Evolutionary conservation across 108 stramenopile genomes (phyloP).

Genomic region (Nannochloropsis gaditana): DNA sequence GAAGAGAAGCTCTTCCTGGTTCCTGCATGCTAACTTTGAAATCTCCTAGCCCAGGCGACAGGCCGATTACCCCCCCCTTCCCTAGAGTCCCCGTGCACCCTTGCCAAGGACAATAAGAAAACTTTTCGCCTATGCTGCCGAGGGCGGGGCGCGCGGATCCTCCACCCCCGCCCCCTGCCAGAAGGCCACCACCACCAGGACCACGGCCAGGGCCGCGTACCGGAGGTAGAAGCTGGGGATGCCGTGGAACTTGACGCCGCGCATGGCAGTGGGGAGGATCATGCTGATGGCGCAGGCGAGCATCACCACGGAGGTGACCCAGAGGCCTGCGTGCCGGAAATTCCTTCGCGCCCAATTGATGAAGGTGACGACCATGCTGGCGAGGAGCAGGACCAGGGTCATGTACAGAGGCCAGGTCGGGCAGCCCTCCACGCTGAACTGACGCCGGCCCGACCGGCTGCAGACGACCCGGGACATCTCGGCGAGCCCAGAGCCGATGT

Average conservation of each 20-base stretch:
- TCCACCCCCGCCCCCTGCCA: background rate
- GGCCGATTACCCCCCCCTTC: no score
- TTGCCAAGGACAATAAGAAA: no score
- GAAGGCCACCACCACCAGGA: background rate
- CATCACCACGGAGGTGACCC: background rate
- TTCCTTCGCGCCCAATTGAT: background rate
- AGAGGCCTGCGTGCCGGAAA: background rate
- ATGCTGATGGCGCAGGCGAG: background rate
- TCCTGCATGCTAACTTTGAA: no score
- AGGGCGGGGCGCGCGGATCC: background rate
- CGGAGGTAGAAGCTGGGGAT: constrained; percentile 15
- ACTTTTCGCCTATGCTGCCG: no score
- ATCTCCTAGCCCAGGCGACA: no score
- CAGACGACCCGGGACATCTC: constrained; percentile 14
- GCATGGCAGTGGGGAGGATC: constrained; percentile 7
- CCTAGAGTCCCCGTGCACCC: no score
- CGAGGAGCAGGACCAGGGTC: background rate
- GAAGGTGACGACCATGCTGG: background rate
- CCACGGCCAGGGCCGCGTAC: background rate
- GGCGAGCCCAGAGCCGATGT: background rate
- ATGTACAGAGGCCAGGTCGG: background rate
- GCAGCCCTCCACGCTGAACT: background rate
- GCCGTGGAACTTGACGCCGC: background rate
- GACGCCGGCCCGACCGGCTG: constrained; percentile 15
- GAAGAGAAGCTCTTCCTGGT: no score